Conservation (phyloP, 1,139 yeast species). For the Hansenula anomala region DNA sequence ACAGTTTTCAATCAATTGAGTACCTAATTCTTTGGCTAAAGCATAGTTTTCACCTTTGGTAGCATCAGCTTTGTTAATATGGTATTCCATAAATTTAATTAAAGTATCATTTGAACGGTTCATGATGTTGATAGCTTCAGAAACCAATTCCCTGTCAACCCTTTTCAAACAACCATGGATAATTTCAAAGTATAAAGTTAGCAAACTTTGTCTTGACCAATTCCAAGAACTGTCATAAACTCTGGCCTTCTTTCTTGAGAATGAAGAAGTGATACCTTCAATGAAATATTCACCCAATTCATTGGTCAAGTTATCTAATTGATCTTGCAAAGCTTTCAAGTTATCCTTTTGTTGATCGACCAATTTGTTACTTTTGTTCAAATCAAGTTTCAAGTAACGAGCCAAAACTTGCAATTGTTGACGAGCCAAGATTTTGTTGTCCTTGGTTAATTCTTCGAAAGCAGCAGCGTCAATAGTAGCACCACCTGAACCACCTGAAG, state of each 20-base stretch:
- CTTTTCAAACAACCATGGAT: conserved; percentile 85
- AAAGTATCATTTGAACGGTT: conserved; percentile 93
- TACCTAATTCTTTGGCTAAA: conserved; percentile 85
- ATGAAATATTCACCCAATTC: conserved; percentile 97
- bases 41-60: conserved; percentile 85
- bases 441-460: conserved; percentile 88
- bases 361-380: conserved; percentile 86
- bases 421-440: conserved; percentile 82
- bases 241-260: conserved; percentile 91
- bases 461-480: conserved; percentile 96
- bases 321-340: conserved; percentile 74
- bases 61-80: conserved; percentile 87
- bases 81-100: conserved; percentile 96
- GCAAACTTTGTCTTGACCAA: conserved; percentile 98
- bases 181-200: conserved; percentile 91
- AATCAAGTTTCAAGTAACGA: conserved; percentile 87
- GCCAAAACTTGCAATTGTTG: conserved; percentile 96
- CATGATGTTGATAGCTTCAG: conserved; percentile 96
- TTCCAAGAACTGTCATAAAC: conserved; percentile 98
- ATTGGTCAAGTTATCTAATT: conserved; percentile 86
- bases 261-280: conserved; percentile 83
- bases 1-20: conserved; percentile 93
- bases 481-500: conserved; percentile 68
- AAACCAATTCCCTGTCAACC: conserved; percentile 92
- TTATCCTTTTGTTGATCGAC: conserved; percentile 87